Evolutionary conservation across 768 basidiomycete genomes (phyloP).

Genomic region (Psilocybe cubensis): DNA sequence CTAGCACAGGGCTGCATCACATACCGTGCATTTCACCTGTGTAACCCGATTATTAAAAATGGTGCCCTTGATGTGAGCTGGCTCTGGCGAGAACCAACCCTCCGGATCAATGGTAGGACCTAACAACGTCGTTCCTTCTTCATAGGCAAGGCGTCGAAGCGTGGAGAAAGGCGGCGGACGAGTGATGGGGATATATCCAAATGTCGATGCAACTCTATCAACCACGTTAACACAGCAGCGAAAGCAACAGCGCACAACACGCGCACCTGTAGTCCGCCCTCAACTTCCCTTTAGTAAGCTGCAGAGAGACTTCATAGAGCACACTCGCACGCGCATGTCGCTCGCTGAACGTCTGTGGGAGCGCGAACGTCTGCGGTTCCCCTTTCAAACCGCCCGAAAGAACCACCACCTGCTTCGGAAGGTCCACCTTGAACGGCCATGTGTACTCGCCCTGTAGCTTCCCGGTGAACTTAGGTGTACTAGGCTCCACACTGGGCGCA

Average conservation of each 20-base stretch:
- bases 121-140: slow-evolving; percentile 32
- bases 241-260: not conserved
- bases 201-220: slow-evolving; percentile 29
- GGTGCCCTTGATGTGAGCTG: slow-evolving; percentile 29
- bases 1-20: slow-evolving; percentile 12
- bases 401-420: slow-evolving; percentile 40
- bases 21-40: slow-evolving; percentile 35
- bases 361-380: slow-evolving; percentile 25
- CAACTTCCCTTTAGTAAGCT: slow-evolving; percentile 30
- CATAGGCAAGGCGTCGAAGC: slow-evolving; percentile 37
- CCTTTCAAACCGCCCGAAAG: slow-evolving; percentile 15
- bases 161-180: slow-evolving; percentile 32
- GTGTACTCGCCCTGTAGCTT: slow-evolving; percentile 37
- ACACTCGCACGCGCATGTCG: slow-evolving; percentile 36
- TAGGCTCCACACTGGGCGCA: not conserved
- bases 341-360: slow-evolving; percentile 42
- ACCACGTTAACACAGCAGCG: not conserved
- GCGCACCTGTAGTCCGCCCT: slow-evolving; percentile 34
- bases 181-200: slow-evolving; percentile 35
- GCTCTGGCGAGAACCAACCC: slow-evolving; percentile 37
- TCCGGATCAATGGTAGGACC: slow-evolving; percentile 41
- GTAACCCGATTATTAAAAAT: slow-evolving; percentile 29
- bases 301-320: slow-evolving; percentile 37
- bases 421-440: slow-evolving; percentile 40
- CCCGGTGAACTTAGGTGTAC: slow-evolving; percentile 15